These are phyloP conservation scores for Suhomyces xylopsoci DNA, from an alignment of 805 yeast species.

Conservation along the genomic window DNA sequence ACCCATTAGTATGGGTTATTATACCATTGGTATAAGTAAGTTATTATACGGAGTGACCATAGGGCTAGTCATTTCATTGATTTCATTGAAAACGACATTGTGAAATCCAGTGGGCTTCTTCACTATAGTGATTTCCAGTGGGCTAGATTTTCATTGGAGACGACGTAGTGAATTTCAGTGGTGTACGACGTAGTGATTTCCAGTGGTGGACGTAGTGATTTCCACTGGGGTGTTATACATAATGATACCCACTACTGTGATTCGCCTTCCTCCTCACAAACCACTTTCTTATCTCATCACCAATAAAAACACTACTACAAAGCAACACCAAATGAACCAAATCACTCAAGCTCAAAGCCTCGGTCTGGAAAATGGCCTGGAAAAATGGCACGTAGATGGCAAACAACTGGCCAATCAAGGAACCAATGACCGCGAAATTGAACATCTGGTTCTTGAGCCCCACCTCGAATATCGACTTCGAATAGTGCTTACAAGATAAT, in stretches of 20 bases:
- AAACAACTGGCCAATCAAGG: constrained; percentile 84
- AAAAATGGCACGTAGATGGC: constrained; percentile 93
- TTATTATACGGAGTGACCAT: too few species aligned
- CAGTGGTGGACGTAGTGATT: too few species aligned
- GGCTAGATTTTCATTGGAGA: too few species aligned
- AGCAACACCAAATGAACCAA: constrained; percentile 57
- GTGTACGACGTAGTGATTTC: too few species aligned
- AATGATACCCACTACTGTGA: constrained; percentile 13
- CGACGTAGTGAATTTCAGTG: too few species aligned
- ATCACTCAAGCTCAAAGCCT: constrained; percentile 74
- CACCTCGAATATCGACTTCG: constrained; percentile 77
- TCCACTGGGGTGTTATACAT: constrained; percentile 10
- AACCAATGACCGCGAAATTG: constrained; percentile 86
- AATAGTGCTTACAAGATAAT: constrained; percentile 82
- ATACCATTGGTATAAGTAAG: too few species aligned
- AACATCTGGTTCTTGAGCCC: constrained; percentile 88
- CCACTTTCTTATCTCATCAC: constrained; percentile 77
- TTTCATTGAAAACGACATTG: too few species aligned
- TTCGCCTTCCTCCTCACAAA: constrained; percentile 21
- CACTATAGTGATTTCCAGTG: too few species aligned
- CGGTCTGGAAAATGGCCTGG: constrained; percentile 92
- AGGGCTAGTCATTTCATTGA: too few species aligned
- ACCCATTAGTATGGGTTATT: too few species aligned
- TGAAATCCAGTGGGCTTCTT: too few species aligned
- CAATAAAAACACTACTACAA: constrained; percentile 79